A percentile compares a stretch with the other conserved stretches of the same genome.
phyloP scores from a whole-genome alignment of 1,139 yeast species.

The Candida pseudoviswanathii region DNA sequence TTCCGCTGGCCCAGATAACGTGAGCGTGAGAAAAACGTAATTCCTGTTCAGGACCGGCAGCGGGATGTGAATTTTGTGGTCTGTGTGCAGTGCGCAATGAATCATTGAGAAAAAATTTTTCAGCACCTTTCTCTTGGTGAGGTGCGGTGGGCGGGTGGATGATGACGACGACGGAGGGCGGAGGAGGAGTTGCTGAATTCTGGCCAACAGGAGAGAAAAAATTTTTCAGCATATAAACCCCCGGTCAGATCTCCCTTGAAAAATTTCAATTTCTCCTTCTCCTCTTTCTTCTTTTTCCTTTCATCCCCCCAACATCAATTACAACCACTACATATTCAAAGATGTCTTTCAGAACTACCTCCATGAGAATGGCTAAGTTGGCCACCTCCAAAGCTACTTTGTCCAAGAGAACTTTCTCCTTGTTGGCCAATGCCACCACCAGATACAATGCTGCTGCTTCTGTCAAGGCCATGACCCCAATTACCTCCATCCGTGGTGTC shows the following conservation, averaged over 20 bases:
- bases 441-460: slow-evolving; percentile 37
- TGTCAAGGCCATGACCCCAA: slow-evolving; percentile 36
- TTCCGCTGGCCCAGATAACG: slow-evolving; percentile 7
- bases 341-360: slow-evolving; percentile 66
- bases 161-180: background rate
- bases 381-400: slow-evolving; percentile 55
- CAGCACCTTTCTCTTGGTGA: too few relatives aligned
- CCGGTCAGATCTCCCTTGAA: slow-evolving; percentile 5
- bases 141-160: background rate
- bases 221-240: slow-evolving; percentile 13
- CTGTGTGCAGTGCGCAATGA: slow-evolving; percentile 11
- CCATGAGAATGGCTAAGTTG: slow-evolving; percentile 62
- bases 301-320: background rate
- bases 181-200: too few relatives aligned
- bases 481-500: slow-evolving; percentile 70
- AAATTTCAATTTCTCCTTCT: slow-evolving; percentile 4
- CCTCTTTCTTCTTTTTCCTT: slow-evolving; percentile 3
- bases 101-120: slow-evolving; percentile 1
- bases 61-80: background rate
- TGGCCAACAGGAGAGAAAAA: background rate
- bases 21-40: background rate
- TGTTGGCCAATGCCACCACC: slow-evolving; percentile 54
- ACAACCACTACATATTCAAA: slow-evolving; percentile 7
- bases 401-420: slow-evolving; percentile 69
- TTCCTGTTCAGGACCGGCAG: slow-evolving; percentile 9